Base-by-base conservation (phyloP, 2,329 filamentous ascomycete species). In the Colletotrichum viniferum region DNA sequence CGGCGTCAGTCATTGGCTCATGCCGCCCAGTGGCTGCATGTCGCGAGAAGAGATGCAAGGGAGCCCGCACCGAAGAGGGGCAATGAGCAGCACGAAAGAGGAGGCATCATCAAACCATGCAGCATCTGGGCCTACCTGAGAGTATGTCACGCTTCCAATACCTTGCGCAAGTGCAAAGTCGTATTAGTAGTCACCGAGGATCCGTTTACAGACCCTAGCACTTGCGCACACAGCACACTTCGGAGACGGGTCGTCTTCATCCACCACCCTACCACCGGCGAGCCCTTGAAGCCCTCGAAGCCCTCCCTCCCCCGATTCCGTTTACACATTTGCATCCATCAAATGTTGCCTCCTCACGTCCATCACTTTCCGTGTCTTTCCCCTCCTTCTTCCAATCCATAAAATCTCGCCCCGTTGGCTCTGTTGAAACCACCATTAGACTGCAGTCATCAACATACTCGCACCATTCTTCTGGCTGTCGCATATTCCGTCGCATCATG, bases 301-400 rank as follows among this genome's bases (percentile, higher is more conserved):
- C 38, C 38, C 38, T 76, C 74, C 71, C 71, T 28, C 55, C 24
- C 43, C 32, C 55, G 38, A 75, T 72, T 68, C 62, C 60, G 28
- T 72, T 60, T 76, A 68, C 66, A 58, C 72, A 77, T 21, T 58
- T 62, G 26, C 43, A 62, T 71, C 71, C 74, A 74, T 76, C 74
- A 63, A 21, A 66, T 65, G 74, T 66, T 71, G 71, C 66, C 71
- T 71, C 61, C 38, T 66, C 60, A 24, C 36, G 10, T 21, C 56
- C 13, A n/a, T 38, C 26, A 18, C 28, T 30, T 66, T 61, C 34
- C 52, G 36, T 36, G 56, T 62, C 72, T 28, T 43, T 55, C 70
- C 52, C 21, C 38, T 28, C 21, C 38, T 28, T 26, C 21, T 32
- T 52, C 28, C 58, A 21, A 5, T 21, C 21, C 58, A 62, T 62